Conservation (phyloP, 129 eudicot species). For the Gnaphalium uliginosum region DNA sequence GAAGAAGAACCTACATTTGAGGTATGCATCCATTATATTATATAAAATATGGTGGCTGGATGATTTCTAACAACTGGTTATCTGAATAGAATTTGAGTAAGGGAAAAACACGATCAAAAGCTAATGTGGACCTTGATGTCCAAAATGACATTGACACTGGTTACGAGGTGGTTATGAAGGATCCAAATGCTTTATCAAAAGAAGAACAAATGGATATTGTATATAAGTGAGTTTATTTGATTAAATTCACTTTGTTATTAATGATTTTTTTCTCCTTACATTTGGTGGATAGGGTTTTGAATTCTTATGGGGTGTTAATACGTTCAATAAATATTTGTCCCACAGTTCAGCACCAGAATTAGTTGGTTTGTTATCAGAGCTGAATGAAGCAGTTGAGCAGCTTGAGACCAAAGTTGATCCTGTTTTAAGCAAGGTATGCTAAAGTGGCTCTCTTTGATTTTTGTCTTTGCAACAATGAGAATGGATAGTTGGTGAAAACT, state of each 20-base stretch:
- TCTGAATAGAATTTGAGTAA: constrained; percentile 51
- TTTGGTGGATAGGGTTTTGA: neutral
- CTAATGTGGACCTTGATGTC: constrained; percentile 40
- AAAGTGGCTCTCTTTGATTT: neutral
- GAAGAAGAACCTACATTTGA: constrained; percentile 78
- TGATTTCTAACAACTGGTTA: neutral
- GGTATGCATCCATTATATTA: constrained; percentile 35
- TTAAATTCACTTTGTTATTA: neutral
- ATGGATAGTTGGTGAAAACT: neutral
- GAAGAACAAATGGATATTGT: constrained; percentile 94
- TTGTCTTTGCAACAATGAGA: neutral
- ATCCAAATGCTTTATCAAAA: constrained; percentile 66
- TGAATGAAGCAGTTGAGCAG: constrained; percentile 65
- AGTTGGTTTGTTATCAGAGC: constrained; percentile 77
- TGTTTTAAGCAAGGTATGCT: constrained; percentile 59
- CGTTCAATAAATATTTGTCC: neutral
- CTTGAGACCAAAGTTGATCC: constrained; percentile 85
- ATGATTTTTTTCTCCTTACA: neutral
- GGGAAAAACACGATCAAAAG: constrained; percentile 50
- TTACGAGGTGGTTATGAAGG: constrained; percentile 63
- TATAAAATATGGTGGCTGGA: neutral
- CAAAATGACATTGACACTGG: constrained; percentile 44
- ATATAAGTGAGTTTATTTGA: constrained; percentile 50
- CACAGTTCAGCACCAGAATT: constrained; percentile 89
- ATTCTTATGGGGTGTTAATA: neutral